These are phyloP conservation scores for Saccharomycopsis lassenensis DNA, from an alignment of 805 yeast genomes.

Conservation along the genomic window DNA sequence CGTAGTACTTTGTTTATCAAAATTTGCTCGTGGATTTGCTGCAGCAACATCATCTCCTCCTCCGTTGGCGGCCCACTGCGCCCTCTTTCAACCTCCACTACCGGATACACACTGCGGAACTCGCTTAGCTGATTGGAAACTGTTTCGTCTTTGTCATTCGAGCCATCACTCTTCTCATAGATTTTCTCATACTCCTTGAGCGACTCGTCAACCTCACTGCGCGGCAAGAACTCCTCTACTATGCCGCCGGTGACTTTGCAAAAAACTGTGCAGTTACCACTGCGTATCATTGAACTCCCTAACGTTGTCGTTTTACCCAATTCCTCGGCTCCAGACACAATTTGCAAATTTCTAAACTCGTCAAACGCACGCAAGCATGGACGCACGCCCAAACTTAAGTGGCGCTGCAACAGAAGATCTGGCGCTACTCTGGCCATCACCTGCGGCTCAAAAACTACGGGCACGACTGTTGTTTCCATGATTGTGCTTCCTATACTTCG, in stretches of 20 bases:
- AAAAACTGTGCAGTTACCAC: conserved; percentile 64
- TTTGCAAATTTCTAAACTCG: conserved; percentile 54
- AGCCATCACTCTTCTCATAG: conserved; percentile 21
- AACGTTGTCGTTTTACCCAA: conserved; percentile 29
- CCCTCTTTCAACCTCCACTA: conserved; percentile 69
- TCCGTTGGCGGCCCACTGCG: conserved; percentile 71
- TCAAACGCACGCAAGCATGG: conserved; percentile 62
- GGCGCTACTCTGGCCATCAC: conserved; percentile 81
- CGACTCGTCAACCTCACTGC: conserved; percentile 33
- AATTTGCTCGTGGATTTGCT: conserved; percentile 49
- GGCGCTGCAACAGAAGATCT: conserved; percentile 70
- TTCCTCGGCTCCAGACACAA: conserved; percentile 27
- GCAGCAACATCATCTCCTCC: conserved; percentile 72
- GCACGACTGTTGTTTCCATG: conserved; percentile 21
- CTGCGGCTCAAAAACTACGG: conserved; percentile 66
- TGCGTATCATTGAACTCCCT: conserved; percentile 59
- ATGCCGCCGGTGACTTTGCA: conserved; percentile 64
- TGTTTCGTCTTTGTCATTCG: conserved; percentile 20
- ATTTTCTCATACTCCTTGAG: conserved; percentile 29
- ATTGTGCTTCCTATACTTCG: too few relatives aligned
- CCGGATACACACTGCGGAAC: conserved; percentile 47
- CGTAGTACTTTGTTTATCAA: conserved; percentile 45
- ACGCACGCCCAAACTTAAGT: conserved; percentile 61
- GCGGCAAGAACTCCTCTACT: conserved; percentile 40
- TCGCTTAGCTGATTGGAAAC: conserved; percentile 17